phyloP scores from a whole-genome alignment of 2,329 filamentous ascomycete genomes.

The Thielaviopsis ethacetica region DNA sequence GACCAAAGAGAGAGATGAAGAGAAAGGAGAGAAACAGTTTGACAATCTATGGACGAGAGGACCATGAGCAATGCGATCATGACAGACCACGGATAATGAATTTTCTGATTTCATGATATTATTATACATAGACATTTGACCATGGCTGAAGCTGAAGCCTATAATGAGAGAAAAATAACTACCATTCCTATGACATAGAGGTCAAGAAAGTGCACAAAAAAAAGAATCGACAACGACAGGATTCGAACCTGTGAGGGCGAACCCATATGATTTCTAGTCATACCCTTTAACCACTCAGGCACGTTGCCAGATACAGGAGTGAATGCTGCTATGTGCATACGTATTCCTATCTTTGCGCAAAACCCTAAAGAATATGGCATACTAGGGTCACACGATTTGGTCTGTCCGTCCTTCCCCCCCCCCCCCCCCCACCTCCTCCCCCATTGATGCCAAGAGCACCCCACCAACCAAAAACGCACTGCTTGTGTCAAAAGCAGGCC shows the following conservation, averaged over 20 bases:
- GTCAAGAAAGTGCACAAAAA: no score
- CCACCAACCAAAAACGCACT: no score
- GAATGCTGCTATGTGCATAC: no score
- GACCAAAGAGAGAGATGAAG: neutral
- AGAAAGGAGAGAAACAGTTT: neutral
- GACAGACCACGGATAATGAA: neutral
- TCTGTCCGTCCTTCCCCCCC: no score
- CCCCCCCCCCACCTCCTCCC: no score
- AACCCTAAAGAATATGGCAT: no score
- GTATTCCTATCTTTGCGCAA: no score
- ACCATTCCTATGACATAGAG: no score
- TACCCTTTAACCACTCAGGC: conserved; percentile 13
- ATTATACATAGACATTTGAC: neutral
- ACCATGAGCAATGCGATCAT: neutral
- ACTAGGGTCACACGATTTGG: no score
- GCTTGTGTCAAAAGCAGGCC: no score
- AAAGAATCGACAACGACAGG: conserved; percentile 10
- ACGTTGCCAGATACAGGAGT: conserved; percentile 3
- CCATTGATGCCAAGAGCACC: no score
- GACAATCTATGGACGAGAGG: neutral
- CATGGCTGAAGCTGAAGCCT: neutral
- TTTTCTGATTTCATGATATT: neutral
- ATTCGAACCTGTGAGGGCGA: conserved; percentile 12
- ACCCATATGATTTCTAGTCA: conserved; percentile 13
- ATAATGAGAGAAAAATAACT: neutral